Percentiles rank a stretch among this genome's conserved stretches.
Conservation (phyloP, 164 flowering plant species). For the Umbilicus rupestris region DNA sequence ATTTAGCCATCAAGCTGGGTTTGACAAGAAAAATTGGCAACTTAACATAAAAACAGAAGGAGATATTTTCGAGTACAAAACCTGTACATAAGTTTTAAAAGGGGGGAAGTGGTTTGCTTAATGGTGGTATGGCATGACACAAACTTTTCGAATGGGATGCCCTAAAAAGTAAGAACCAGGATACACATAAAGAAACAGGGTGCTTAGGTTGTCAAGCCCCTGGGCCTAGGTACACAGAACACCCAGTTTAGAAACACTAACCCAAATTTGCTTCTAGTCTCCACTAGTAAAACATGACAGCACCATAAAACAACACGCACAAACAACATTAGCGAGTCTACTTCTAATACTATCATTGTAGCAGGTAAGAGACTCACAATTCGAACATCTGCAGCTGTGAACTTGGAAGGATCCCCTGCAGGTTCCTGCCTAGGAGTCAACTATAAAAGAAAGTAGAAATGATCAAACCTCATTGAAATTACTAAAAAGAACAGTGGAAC, state of each 20-base stretch:
- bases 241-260: not conserved
- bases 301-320: not conserved
- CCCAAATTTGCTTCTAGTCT: not conserved
- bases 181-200: too few relatives aligned
- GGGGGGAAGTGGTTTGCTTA: too few relatives aligned
- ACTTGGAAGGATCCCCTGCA: not conserved
- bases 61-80: too few relatives aligned
- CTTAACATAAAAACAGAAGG: too few relatives aligned
- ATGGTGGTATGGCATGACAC: not conserved
- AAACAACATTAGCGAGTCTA: not conserved
- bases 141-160: not conserved
- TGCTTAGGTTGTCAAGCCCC: too few relatives aligned
- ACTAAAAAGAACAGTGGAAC: not conserved
- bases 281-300: not conserved
- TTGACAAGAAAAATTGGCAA: too few relatives aligned
- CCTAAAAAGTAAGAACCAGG: not conserved
- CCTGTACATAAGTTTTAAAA: too few relatives aligned
- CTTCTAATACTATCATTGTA: not conserved
- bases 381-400: conserved; percentile 4
- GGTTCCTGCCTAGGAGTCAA: conserved; percentile 5
- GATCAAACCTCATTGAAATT: not conserved
- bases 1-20: too few relatives aligned
- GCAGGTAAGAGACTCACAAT: not conserved
- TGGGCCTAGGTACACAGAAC: too few relatives aligned
- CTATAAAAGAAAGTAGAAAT: not conserved